Evolutionary conservation across 2,329 filamentous ascomycete genomes (phyloP), one percentile per base, ranked within the genome.

Genomic region (Pseudocercospora musae): DNA sequence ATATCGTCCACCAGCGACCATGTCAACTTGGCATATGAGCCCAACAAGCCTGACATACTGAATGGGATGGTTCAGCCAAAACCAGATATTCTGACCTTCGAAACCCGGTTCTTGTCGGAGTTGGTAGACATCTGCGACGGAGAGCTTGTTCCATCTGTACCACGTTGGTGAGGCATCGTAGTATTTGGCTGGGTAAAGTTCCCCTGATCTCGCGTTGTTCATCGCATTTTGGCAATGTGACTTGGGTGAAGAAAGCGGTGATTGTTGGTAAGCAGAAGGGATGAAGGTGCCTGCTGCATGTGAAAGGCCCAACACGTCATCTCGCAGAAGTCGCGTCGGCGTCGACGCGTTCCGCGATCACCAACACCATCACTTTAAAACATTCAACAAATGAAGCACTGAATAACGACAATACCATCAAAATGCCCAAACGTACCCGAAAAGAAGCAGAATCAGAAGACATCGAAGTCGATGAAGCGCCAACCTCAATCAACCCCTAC

Each of bases 401-500:
- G 4, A n/a, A 40, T 4, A 40, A 18, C 37, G n/a, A n/a, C 37
- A 40, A 15, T 7, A 56, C 23, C 65, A 29, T 33, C 44, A 44
- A 18, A 46, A 68, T 67, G 65, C 62, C 61, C 3, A 68, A 68
- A 37, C 65, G 58, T 25, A 21, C 58, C 3, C 59, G 21, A 21
- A 31, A 23, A 8, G 58, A 58, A 25, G 9, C 40, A 15, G 59
- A 37, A 37, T 6, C 13, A 3, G 15, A 58, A 27, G 62, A 66
- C 40, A 73, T 88, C 54, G 85, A 89, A 40, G 71, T 82, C 21
- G 66, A 80, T 23, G 83, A 86, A 40, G 88, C 86, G 0, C 89
- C 90, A 0, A 86, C 89, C 48, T 81, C 90, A 69, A 83, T 87
- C 71, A 77, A 87, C 69, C 94, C 95, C 0, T 99, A 99, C 73